Evolutionary conservation across 352 stramenopile species (phyloP), one percentile per base, ranked within the genome.

Genomic region (Phytophthora idaei): DNA sequence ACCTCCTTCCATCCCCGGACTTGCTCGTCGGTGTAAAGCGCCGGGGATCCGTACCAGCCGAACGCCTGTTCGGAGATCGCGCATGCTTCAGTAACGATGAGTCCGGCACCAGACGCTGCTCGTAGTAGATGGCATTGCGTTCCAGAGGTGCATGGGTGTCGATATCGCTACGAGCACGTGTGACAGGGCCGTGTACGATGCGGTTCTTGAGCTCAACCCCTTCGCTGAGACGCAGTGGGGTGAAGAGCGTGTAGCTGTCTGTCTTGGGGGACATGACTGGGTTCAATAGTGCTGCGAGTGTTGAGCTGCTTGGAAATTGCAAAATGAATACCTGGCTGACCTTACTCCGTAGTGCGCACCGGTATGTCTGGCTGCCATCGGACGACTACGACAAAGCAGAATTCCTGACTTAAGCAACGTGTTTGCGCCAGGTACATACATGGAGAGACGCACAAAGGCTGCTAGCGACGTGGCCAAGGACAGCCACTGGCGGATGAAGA

Each of bases 1-100:
- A 90, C 65, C 44, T 62, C 57, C 10, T 85, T 84, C 82, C 81
- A 90, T 1, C 53, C 67, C 0, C 17, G 32, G 37, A 57, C 70
- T 12, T 90, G 81, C 3, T 67, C 73, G 7, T 75, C 55, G 14
- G 39, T 65, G 60, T 85, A 83, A 36, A 90, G 71, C 17, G 48
- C 76, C 7, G 80, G 80, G 7, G 76, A 58, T 29, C 67, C 60
- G n/a, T 67, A 73, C 59, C 74, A 82, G 11, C 60, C 64, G 10
- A 69, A 71, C 6, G 21, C 69, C 10, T 77, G 54, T 32, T 74
- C 57, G 5, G 70, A 74, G 36, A 84, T 78, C 25, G 67, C 64
- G 7, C 57, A 80, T 8, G 54, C 74, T 57, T 87, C 77, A 15
- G 75, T 73, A 36, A 88, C 73, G 53, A 88, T 78, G 53, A 88